Conservation (phyloP, 2,329 filamentous ascomycete species). For the Paraconiothyrium brasiliense region DNA sequence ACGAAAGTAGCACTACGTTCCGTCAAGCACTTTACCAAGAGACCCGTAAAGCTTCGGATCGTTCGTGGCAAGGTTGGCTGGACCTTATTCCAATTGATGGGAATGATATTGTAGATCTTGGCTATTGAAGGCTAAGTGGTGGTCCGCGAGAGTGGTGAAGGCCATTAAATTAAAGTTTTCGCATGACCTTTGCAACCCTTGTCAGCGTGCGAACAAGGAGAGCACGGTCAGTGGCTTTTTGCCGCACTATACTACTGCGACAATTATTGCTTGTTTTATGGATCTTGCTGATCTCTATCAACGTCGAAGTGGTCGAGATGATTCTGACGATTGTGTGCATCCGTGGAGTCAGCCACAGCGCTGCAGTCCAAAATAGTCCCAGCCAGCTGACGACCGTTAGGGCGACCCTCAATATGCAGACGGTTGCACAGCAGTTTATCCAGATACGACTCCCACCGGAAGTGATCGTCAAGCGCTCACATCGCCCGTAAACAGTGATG, state of each 20-base stretch:
- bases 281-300: background rate
- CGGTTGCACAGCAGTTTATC: constrained; percentile 9
- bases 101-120: constrained; percentile 14
- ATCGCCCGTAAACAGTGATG: background rate
- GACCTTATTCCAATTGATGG: constrained; percentile 24
- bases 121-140: constrained; percentile 22
- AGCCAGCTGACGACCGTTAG: constrained; percentile 6
- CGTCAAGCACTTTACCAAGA: constrained; percentile 11
- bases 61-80: constrained; percentile 6
- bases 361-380: constrained; percentile 9
- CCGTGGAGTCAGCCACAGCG: constrained; percentile 1
- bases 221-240: constrained; percentile 10
- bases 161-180: constrained; percentile 35
- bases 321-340: background rate
- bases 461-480: constrained; percentile 3
- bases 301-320: background rate
- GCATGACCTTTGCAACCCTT: constrained; percentile 24
- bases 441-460: constrained; percentile 14
- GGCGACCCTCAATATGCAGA: constrained; percentile 5
- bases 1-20: constrained; percentile 10
- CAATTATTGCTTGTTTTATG: constrained; percentile 14
- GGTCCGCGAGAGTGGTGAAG: constrained; percentile 19
- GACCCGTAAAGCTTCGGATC: constrained; percentile 5
- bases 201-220: constrained; percentile 20
- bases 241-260: constrained; percentile 7